Percentiles rank a stretch among this genome's conserved stretches.
Conservation (phyloP, 2,329 filamentous ascomycete genomes). For the Cryphonectria parasitica region DNA sequence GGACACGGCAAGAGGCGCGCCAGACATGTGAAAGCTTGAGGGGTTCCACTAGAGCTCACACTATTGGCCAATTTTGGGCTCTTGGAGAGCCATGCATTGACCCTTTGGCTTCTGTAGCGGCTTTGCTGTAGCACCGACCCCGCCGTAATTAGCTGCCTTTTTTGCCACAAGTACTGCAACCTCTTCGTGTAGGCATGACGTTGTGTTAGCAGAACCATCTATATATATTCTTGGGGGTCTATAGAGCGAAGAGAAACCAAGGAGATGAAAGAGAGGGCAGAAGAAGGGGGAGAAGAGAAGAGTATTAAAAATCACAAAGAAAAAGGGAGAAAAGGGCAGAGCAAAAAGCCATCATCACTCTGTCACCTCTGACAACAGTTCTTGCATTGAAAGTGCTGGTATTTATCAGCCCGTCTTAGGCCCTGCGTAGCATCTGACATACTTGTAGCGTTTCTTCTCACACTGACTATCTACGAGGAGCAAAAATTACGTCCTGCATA, state of each 20-base stretch:
- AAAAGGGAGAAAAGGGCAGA: too few species aligned
- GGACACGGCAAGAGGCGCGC: not conserved
- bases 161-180: not conserved
- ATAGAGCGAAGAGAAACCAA: too few species aligned
- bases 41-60: not conserved
- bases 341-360: too few species aligned
- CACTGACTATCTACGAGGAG: not conserved
- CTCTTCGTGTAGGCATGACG: not conserved
- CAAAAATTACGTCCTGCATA: not conserved
- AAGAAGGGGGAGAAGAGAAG: too few species aligned
- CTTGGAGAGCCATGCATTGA: not conserved
- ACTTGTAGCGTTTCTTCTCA: not conserved
- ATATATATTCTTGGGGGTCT: too few species aligned
- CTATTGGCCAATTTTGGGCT: not conserved
- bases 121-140: not conserved
- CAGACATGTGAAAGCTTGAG: slow-evolving; percentile 7
- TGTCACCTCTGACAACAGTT: too few species aligned
- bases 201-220: too few species aligned
- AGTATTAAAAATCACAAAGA: too few species aligned
- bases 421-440: not conserved
- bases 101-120: not conserved
- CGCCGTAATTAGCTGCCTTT: not conserved
- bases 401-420: not conserved
- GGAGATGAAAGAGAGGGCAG: too few species aligned
- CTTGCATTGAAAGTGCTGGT: too few species aligned